phyloP scores from a whole-genome alignment of 164 flowering plant genomes.

The Macadamia integrifolia region DNA sequence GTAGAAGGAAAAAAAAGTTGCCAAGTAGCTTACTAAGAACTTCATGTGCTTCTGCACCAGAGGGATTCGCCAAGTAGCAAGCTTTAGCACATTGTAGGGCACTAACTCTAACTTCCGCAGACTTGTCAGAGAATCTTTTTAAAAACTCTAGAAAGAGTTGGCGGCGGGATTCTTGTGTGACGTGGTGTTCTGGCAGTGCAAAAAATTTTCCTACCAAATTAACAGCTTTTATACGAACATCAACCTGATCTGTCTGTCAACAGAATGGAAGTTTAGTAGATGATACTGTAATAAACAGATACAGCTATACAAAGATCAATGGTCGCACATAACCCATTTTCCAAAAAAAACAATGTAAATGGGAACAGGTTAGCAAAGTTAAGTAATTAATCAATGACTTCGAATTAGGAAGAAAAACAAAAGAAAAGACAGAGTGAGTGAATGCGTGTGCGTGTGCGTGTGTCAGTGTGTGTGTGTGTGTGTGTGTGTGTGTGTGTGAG shows the following conservation, averaged over 20 bases:
- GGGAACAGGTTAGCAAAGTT: neutral
- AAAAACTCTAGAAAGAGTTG: conserved; percentile 71
- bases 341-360: conserved; percentile 8
- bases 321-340: neutral
- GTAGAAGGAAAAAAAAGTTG: neutral
- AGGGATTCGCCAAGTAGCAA: conserved; percentile 55
- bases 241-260: conserved; percentile 88
- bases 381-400: neutral
- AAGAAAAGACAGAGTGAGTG: no score
- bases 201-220: conserved; percentile 70
- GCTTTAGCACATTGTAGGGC: conserved; percentile 67
- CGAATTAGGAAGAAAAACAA: neutral
- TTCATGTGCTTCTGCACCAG: conserved; percentile 48
- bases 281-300: neutral
- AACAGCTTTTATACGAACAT: conserved; percentile 86
- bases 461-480: no score
- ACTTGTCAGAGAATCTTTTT: conserved; percentile 84
- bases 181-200: conserved; percentile 38
- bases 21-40: conserved; percentile 52
- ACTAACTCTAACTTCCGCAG: conserved; percentile 75
- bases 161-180: conserved; percentile 50
- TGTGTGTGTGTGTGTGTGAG: no score
- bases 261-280: neutral
- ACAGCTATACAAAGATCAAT: neutral
- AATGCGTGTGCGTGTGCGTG: no score